phyloP scores from a whole-genome alignment of 2,329 filamentous ascomycete genomes.

The Cadophora luteo-olivacea region DNA sequence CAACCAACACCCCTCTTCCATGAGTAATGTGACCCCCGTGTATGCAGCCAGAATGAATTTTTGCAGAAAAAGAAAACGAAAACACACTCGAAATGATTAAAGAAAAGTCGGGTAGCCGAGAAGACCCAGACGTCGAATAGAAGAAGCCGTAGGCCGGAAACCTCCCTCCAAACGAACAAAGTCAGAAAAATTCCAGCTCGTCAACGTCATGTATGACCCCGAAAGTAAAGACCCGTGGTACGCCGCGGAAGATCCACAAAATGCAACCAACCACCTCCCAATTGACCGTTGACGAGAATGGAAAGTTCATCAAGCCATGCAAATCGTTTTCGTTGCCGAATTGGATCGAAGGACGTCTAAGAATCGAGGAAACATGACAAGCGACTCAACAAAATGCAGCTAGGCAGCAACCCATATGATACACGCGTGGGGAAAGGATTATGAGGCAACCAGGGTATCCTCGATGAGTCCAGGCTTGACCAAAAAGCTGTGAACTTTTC shows the following conservation, averaged over 20 bases:
- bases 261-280: conserved; percentile 38
- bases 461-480: conserved; percentile 29
- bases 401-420: conserved; percentile 46
- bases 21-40: conserved; percentile 33
- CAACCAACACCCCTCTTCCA: conserved; percentile 20
- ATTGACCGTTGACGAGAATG: conserved; percentile 31
- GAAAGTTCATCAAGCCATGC: conserved; percentile 42
- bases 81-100: conserved; percentile 13
- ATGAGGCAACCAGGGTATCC: conserved; percentile 35
- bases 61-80: conserved; percentile 22
- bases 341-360: conserved; percentile 40
- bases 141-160: conserved; percentile 26
- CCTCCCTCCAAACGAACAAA: conserved; percentile 28
- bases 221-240: conserved; percentile 28
- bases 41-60: conserved; percentile 38
- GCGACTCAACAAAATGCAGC: conserved; percentile 43
- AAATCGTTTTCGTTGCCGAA: conserved; percentile 43
- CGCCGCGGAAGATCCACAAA: conserved; percentile 35
- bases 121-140: conserved; percentile 18
- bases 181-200: conserved; percentile 25
- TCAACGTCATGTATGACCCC: conserved; percentile 24
- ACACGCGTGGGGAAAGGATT: conserved; percentile 40
- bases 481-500: conserved; percentile 25
- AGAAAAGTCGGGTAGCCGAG: conserved; percentile 16
- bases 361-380: conserved; percentile 37